A percentile compares a stretch with the other conserved stretches of the same genome.
Conservation (phyloP, 495 filamentous ascomycete species). For the Haplographium delicatum region DNA sequence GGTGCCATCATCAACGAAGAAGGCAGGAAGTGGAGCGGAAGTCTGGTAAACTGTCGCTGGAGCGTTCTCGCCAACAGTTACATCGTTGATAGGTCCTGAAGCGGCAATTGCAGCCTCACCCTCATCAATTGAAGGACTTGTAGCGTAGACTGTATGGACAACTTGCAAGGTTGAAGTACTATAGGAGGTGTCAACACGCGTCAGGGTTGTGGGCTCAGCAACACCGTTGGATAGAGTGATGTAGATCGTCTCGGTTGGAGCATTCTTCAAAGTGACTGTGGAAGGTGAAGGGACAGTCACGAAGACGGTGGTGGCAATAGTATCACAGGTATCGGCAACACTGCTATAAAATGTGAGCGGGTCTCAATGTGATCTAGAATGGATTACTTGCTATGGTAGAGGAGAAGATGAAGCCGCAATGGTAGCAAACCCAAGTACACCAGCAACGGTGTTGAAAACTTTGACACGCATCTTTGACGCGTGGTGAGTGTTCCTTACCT, state of each 20-base stretch:
- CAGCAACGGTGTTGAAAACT: neutral
- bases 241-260: conserved; percentile 11
- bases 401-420: conserved; percentile 10
- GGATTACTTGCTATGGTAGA: conserved; percentile 2
- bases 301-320: conserved; percentile 13
- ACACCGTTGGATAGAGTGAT: conserved; percentile 1
- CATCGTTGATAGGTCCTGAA: neutral
- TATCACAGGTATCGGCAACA: conserved; percentile 7
- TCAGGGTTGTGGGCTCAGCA: conserved; percentile 6
- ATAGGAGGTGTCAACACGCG: conserved; percentile 4
- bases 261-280: conserved; percentile 14
- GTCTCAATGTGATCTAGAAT: neutral
- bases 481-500: neutral
- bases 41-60: neutral
- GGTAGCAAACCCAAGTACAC: conserved; percentile 11
- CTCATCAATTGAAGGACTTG: neutral
- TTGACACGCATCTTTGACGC: conserved; percentile 18
- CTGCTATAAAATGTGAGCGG: too few species aligned
- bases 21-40: neutral
- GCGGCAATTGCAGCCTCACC: neutral
- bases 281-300: conserved; percentile 8
- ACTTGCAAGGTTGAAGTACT: neutral
- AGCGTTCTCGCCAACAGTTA: conserved; percentile 3
- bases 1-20: conserved; percentile 14
- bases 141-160: neutral